Evolutionary conservation across 352 stramenopile species (phyloP).

Genomic region (Phytopythium chamaehyphon): DNA sequence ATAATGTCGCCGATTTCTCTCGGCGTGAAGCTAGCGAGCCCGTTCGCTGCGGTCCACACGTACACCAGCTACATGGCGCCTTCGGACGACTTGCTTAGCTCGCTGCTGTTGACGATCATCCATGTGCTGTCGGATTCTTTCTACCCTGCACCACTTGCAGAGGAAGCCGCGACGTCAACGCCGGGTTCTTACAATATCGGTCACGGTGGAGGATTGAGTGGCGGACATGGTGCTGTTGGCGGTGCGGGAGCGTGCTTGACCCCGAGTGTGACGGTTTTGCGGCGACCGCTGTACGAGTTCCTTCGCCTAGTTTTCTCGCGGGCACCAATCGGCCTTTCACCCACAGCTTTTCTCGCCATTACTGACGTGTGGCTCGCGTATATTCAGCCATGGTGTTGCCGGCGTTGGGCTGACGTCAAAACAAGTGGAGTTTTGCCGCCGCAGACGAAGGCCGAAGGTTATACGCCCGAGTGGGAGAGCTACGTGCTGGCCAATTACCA

Average conservation of each 20-base stretch:
- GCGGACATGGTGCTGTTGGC: background rate
- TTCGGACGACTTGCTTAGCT: conserved; percentile 79
- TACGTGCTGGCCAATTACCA: conserved; percentile 87
- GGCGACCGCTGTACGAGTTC: conserved; percentile 79
- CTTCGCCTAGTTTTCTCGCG: conserved; percentile 81
- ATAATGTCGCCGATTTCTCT: conserved; percentile 4
- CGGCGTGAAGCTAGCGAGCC: conserved; percentile 41
- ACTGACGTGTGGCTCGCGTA: conserved; percentile 85
- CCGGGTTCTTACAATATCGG: conserved; percentile 8
- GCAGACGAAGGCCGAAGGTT: conserved; percentile 19
- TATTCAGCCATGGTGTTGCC: conserved; percentile 81
- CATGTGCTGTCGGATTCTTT: conserved; percentile 80
- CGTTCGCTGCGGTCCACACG: conserved; percentile 73
- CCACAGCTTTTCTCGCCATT: conserved; percentile 78
- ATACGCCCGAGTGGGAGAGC: conserved; percentile 62
- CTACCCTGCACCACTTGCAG: conserved; percentile 49
- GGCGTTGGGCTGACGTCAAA: conserved; percentile 50
- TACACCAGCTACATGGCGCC: conserved; percentile 82
- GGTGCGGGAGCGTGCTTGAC: conserved; percentile 44
- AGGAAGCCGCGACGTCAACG: conserved; percentile 26
- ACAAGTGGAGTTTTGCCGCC: conserved; percentile 1
- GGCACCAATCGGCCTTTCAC: conserved; percentile 67
- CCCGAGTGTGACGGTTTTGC: conserved; percentile 67
- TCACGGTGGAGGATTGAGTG: too few species aligned
- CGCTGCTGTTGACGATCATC: conserved; percentile 77